Conservation (phyloP, 352 stramenopile species). For the Globisporangium recalcitrans region DNA sequence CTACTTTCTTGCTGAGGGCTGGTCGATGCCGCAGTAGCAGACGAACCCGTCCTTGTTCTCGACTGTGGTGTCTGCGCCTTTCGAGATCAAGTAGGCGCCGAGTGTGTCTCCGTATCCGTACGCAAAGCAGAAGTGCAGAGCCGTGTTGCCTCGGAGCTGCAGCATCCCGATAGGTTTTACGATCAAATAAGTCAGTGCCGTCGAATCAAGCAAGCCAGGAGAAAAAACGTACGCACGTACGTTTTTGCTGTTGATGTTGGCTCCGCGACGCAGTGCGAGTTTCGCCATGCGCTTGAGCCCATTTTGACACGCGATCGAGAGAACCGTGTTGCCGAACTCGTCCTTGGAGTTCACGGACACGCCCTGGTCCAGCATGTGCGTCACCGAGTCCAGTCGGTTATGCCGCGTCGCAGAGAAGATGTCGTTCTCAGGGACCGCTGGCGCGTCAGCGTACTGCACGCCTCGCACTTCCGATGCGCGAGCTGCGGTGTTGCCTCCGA, state of each 20-base stretch:
- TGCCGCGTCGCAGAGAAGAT: slow-evolving; percentile 85
- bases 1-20: slow-evolving; percentile 29
- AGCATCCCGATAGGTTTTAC: background rate
- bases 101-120: slow-evolving; percentile 88
- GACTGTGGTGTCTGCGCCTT: slow-evolving; percentile 72
- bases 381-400: slow-evolving; percentile 80
- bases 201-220: background rate
- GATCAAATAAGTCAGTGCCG: slow-evolving; percentile 9
- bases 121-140: slow-evolving; percentile 88
- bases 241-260: slow-evolving; percentile 87
- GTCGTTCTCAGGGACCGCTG: slow-evolving; percentile 49
- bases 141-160: slow-evolving; percentile 79
- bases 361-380: slow-evolving; percentile 83
- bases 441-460: slow-evolving; percentile 16
- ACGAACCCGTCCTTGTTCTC: slow-evolving; percentile 56
- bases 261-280: slow-evolving; percentile 71
- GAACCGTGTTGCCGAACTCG: slow-evolving; percentile 78
- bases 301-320: slow-evolving; percentile 88
- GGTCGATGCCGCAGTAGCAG: slow-evolving; percentile 66
- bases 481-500: background rate
- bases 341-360: slow-evolving; percentile 74
- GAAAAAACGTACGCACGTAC: slow-evolving; percentile 23
- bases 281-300: slow-evolving; percentile 88
- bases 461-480: background rate
- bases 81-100: slow-evolving; percentile 84